These are phyloP conservation scores for Saccharomycopsis lassenensis DNA, from an alignment of 805 yeast species.

Conservation along the genomic window DNA sequence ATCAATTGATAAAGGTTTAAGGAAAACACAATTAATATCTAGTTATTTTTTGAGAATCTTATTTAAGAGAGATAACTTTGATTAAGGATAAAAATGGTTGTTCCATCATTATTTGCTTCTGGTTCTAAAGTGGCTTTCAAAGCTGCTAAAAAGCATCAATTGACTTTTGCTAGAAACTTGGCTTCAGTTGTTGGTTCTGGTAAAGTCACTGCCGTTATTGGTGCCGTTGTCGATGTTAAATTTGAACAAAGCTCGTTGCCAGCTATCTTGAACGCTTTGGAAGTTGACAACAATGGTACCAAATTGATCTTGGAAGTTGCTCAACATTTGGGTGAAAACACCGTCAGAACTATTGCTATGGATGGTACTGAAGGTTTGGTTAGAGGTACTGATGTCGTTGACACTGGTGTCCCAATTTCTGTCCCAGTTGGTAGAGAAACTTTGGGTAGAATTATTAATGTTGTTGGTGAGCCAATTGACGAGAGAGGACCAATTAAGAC, in stretches of 20 bases:
- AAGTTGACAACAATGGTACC: constrained; percentile 65
- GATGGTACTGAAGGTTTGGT: constrained; percentile 99
- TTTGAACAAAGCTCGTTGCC: constrained; percentile 97
- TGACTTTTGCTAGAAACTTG: constrained; percentile 59
- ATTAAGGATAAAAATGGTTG: constrained; percentile 35
- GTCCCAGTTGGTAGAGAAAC: constrained; percentile 99
- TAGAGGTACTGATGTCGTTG: constrained; percentile 85
- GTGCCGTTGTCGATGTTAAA: constrained; percentile 99
- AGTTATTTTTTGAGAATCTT: no score
- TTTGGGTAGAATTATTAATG: constrained; percentile 97
- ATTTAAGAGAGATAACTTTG: no score
- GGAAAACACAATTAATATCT: no score
- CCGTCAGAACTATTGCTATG: constrained; percentile 99
- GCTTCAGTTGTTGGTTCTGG: constrained; percentile 77
- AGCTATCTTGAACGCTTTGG: constrained; percentile 93
- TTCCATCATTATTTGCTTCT: constrained; percentile 50
- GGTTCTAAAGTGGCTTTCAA: constrained; percentile 78
- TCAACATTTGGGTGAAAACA: constrained; percentile 99
- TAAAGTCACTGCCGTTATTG: constrained; percentile 92
- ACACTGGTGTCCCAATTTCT: constrained; percentile 97
- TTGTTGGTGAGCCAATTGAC: constrained; percentile 98
- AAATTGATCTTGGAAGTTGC: constrained; percentile 94
- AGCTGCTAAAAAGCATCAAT: constrained; percentile 75
- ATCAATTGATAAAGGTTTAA: no score
- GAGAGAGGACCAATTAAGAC: constrained; percentile 98